Conservation (phyloP, 2,329 filamentous ascomycete genomes). For the Pyricularia sp. region DNA sequence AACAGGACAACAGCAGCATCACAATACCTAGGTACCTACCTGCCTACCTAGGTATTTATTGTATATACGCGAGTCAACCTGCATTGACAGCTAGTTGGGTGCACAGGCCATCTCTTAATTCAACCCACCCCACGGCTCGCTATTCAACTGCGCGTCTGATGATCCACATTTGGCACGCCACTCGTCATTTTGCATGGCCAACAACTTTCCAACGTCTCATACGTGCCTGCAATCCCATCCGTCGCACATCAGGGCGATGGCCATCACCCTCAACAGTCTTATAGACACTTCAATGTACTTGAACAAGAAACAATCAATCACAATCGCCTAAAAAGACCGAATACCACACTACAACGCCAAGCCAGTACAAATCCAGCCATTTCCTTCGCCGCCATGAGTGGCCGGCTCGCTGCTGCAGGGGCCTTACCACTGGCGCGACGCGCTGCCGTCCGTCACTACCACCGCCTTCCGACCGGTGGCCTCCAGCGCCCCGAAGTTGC, state of each 20-base stretch:
- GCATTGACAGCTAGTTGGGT: background rate
- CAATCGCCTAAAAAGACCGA: background rate
- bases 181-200: conserved; percentile 4
- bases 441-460: conserved; percentile 48
- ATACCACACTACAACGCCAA: background rate
- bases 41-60: too few relatives aligned
- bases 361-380: background rate
- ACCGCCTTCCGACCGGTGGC: conserved; percentile 53
- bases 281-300: background rate
- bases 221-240: background rate
- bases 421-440: conserved; percentile 54
- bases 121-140: background rate
- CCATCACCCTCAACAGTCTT: background rate
- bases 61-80: background rate
- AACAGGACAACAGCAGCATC: background rate
- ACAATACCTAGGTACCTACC: too few relatives aligned
- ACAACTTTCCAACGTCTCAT: background rate
- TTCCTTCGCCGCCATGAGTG: conserved; percentile 42
- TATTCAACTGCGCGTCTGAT: background rate
- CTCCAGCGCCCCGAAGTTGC: conserved; percentile 53
- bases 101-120: background rate
- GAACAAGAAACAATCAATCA: background rate
- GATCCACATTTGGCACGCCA: conserved; percentile 4
- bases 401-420: conserved; percentile 63
- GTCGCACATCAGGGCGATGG: background rate